These are phyloP conservation scores for Parmelia sp. DNA, from an alignment of 495 filamentous ascomycete species.

Conservation along the genomic window DNA sequence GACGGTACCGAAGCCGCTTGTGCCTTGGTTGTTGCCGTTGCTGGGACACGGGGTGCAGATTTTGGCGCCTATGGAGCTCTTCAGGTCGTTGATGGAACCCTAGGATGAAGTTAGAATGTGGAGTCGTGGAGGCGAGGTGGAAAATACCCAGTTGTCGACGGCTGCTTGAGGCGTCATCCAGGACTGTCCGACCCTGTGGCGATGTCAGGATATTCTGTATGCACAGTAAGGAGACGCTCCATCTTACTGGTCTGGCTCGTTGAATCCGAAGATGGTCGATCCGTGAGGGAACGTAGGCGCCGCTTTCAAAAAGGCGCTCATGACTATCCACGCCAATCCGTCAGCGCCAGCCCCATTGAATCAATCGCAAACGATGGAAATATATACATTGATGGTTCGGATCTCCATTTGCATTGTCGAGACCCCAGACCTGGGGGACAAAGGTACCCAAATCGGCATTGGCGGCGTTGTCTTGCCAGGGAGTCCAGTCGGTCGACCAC, in stretches of 20 bases:
- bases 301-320: not conserved
- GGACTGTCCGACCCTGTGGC: not conserved
- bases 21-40: not conserved
- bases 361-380: not conserved
- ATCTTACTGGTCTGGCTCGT: conserved; percentile 1
- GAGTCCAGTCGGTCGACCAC: conserved; percentile 1
- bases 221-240: not conserved
- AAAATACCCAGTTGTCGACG: not conserved
- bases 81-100: not conserved
- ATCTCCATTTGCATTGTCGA: not conserved
- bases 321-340: not conserved
- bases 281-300: not conserved
- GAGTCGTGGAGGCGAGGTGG: no score
- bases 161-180: conserved; percentile 1
- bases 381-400: not conserved
- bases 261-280: not conserved
- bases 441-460: not conserved
- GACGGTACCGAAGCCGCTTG: not conserved
- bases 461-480: not conserved
- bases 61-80: not conserved
- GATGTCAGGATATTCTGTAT: not conserved
- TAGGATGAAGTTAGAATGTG: not conserved
- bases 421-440: not conserved
- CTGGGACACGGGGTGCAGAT: not conserved
- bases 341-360: not conserved